phyloP scores from a whole-genome alignment of 2,329 filamentous ascomycete genomes.

The Colletotrichum gloeosporioides region DNA sequence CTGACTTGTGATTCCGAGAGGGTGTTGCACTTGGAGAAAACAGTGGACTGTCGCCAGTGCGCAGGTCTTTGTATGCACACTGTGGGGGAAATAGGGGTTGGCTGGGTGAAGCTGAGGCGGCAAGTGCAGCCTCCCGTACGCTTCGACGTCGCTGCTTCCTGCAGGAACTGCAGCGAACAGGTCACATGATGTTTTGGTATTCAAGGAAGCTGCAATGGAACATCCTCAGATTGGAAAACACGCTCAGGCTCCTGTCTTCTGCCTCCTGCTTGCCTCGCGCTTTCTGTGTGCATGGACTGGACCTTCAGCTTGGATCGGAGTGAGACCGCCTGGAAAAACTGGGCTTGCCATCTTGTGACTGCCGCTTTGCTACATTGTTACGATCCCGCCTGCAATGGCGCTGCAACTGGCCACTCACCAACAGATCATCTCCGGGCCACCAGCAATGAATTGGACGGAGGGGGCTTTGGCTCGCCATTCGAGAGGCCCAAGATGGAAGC shows the following conservation, averaged over 20 bases:
- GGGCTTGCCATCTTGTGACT: not conserved
- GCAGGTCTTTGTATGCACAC: not conserved
- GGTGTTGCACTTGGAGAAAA: not conserved
- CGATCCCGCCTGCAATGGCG: not conserved
- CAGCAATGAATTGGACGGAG: slow-evolving; percentile 49
- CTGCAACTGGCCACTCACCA: not conserved
- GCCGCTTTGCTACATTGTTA: not conserved
- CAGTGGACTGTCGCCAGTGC: slow-evolving; percentile 11
- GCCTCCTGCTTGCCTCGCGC: not conserved
- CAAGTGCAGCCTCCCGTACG: not conserved
- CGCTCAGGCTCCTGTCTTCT: not conserved
- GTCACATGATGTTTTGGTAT: not conserved
- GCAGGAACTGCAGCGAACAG: not conserved
- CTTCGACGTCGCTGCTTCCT: not conserved
- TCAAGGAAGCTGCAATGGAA: not conserved
- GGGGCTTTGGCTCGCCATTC: slow-evolving; percentile 41
- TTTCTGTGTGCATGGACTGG: not conserved
- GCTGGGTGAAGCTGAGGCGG: not conserved
- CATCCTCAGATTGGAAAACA: not conserved
- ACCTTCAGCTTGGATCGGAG: not conserved
- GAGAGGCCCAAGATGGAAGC: slow-evolving; percentile 35
- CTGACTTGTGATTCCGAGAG: not conserved
- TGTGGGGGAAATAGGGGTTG: not conserved
- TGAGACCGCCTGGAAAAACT: not conserved
- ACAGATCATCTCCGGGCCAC: not conserved